Evolutionary conservation across 2,329 filamentous ascomycete species (phyloP).

Genomic region (Mycosphaerella arachidis): DNA sequence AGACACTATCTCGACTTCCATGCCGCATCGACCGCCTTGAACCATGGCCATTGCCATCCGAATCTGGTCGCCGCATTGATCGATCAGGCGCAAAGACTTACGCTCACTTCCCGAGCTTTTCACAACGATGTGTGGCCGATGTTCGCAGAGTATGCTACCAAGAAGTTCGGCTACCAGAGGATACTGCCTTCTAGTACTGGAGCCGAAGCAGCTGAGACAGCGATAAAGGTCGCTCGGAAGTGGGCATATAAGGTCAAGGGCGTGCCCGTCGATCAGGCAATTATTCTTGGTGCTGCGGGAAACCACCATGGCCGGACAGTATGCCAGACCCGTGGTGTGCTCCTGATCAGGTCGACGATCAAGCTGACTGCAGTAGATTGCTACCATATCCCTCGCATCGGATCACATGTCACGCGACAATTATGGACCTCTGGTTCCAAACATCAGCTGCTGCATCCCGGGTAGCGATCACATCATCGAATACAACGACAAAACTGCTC

Average conservation of each 20-base stretch:
- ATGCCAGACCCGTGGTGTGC: neutral
- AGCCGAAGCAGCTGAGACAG: conserved; percentile 91
- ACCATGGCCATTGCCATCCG: conserved; percentile 95
- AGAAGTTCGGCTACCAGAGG: conserved; percentile 92
- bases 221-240: conserved; percentile 89
- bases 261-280: conserved; percentile 76
- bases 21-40: conserved; percentile 93
- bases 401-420: conserved; percentile 93
- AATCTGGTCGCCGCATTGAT: conserved; percentile 84
- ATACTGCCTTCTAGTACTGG: conserved; percentile 96
- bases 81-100: conserved; percentile 83
- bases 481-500: conserved; percentile 77
- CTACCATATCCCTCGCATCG: conserved; percentile 90
- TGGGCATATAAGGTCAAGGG: conserved; percentile 97
- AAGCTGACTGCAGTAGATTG: conserved; percentile 34
- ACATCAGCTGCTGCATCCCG: conserved; percentile 72
- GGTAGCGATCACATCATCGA: conserved; percentile 70
- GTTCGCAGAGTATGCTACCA: conserved; percentile 85
- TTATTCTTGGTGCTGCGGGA: conserved; percentile 76
- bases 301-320: conserved; percentile 98
- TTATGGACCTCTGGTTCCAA: conserved; percentile 91
- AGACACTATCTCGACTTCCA: conserved; percentile 94
- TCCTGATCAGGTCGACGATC: neutral
- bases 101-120: conserved; percentile 87
- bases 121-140: conserved; percentile 96